These are phyloP conservation scores for Phyllosticta citrichinensis DNA, from an alignment of 2,329 filamentous ascomycete species.

Conservation along the genomic window DNA sequence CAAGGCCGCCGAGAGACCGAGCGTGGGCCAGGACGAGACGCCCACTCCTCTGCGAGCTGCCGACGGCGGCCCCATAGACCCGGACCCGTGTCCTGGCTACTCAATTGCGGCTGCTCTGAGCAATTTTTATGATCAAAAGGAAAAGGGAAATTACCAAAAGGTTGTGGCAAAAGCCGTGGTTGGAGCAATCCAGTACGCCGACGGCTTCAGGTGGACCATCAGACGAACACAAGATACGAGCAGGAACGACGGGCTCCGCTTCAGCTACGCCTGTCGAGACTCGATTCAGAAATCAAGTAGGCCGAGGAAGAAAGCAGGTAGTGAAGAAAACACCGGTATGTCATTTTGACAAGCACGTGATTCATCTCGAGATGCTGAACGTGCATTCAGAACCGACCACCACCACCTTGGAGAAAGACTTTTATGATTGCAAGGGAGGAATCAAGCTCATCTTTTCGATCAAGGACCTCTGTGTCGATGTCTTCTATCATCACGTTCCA, in stretches of 20 bases:
- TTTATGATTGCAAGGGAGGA: neutral
- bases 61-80: neutral
- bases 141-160: slow-evolving; percentile 9
- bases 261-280: slow-evolving; percentile 25
- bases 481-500: slow-evolving; percentile 2
- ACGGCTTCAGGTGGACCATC: slow-evolving; percentile 26
- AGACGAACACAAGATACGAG: slow-evolving; percentile 21
- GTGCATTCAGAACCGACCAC: neutral
- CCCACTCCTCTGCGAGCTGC: neutral
- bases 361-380: neutral
- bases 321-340: neutral
- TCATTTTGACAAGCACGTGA: neutral
- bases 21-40: neutral
- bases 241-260: slow-evolving; percentile 20
- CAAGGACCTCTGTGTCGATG: neutral
- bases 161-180: slow-evolving; percentile 16
- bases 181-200: slow-evolving; percentile 20
- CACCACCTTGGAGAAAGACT: neutral
- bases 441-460: neutral
- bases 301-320: slow-evolving; percentile 16
- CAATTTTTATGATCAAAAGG: slow-evolving; percentile 9
- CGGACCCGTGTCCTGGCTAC: slow-evolving; percentile 1
- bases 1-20: neutral
- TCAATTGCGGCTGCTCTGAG: slow-evolving; percentile 10
- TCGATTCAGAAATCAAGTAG: slow-evolving; percentile 23